Conservation (phyloP, 306 rosid genomes). For the Citrullus mucosospermus region DNA sequence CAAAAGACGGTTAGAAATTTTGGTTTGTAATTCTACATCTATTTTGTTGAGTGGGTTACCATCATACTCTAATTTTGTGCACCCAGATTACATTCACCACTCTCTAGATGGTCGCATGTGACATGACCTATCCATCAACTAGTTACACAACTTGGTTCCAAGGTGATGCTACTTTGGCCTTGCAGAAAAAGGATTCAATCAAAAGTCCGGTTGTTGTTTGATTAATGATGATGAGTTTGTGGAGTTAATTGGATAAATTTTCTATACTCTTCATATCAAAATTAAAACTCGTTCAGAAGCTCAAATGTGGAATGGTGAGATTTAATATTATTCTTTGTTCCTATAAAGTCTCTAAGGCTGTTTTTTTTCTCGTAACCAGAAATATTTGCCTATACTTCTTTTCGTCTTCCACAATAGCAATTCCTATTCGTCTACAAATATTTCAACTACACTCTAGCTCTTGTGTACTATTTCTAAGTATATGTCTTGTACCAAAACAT, state of each 20-base stretch:
- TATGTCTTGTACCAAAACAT: neutral
- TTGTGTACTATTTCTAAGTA: neutral
- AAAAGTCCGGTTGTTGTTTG: neutral
- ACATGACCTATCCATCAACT: neutral
- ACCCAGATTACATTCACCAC: neutral
- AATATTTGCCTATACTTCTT: neutral
- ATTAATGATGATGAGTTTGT: neutral
- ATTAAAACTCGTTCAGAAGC: neutral
- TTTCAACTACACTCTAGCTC: neutral
- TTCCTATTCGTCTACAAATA: neutral
- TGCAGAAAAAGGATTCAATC: neutral
- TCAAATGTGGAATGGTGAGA: neutral
- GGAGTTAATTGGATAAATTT: neutral
- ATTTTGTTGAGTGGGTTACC: neutral
- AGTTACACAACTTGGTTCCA: neutral
- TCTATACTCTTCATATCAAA: neutral
- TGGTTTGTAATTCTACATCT: neutral
- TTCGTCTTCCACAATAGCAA: neutral
- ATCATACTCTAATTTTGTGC: neutral
- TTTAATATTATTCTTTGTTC: neutral
- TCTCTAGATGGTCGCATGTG: neutral
- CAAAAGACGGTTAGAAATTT: neutral
- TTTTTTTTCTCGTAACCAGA: neutral
- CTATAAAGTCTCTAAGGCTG: neutral
- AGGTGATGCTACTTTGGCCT: neutral